Evolutionary conservation across 1,139 yeast species (phyloP).

Genomic region (Pichia sp.): DNA sequence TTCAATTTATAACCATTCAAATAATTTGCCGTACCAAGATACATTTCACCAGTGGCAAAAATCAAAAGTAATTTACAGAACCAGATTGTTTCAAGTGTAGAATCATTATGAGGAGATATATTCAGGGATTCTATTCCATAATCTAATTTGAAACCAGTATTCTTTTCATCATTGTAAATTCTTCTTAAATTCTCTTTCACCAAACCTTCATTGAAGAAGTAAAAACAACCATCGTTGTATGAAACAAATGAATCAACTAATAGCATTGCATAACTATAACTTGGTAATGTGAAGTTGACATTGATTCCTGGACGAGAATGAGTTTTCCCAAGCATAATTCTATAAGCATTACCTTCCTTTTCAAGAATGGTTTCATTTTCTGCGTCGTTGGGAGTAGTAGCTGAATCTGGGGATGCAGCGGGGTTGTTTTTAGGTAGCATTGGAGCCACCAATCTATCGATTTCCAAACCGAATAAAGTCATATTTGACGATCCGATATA

Average conservation of each 20-base stretch:
- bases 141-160: constrained; percentile 40
- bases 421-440: constrained; percentile 17
- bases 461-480: constrained; percentile 77
- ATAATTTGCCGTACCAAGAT: constrained; percentile 63
- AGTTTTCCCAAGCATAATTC: constrained; percentile 65
- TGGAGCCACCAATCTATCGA: constrained; percentile 55
- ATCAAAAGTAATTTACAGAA: constrained; percentile 73
- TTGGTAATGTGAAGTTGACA: constrained; percentile 69
- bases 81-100: constrained; percentile 75
- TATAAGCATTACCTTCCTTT: constrained; percentile 73
- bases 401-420: constrained; percentile 11
- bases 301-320: constrained; percentile 66
- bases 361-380: constrained; percentile 46
- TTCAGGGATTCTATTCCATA: constrained; percentile 29
- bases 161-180: constrained; percentile 44
- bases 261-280: constrained; percentile 73
- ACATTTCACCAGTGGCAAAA: constrained; percentile 86
- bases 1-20: constrained; percentile 40
- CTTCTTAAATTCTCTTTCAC: constrained; percentile 64
- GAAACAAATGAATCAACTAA: constrained; percentile 74
- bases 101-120: constrained; percentile 37
- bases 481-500: constrained; percentile 80
- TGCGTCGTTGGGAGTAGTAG: not conserved
- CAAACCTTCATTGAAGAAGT: constrained; percentile 80
- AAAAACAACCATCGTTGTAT: constrained; percentile 83